These are phyloP conservation scores for Micractinium conductrix DNA, from an alignment of 139 green algal genomes.

Conservation along the genomic window DNA sequence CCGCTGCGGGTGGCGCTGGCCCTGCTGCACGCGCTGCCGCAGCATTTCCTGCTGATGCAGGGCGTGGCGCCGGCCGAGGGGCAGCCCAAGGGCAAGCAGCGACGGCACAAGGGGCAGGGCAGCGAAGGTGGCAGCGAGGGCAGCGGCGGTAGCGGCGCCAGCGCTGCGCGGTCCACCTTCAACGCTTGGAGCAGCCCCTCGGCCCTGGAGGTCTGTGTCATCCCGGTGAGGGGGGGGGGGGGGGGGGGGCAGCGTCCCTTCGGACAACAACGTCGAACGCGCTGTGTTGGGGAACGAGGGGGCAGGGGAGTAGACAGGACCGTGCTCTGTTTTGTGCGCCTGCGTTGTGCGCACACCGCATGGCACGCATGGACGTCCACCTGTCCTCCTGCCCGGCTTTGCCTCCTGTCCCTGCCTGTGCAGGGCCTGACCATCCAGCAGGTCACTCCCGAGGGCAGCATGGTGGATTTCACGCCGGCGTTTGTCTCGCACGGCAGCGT, in stretches of 20 bases:
- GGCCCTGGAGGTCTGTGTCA: neutral
- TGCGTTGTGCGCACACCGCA: neutral
- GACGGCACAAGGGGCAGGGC: neutral
- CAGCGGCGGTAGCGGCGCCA: neutral
- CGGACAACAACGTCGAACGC: no score
- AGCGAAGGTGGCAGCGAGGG: no score
- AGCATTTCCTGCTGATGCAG: constrained; percentile 37
- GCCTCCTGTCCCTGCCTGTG: neutral
- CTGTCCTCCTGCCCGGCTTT: neutral
- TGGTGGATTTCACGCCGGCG: constrained; percentile 19
- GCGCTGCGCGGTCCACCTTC: neutral
- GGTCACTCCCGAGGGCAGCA: neutral
- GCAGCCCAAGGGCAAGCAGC: neutral
- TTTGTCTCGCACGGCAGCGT: constrained; percentile 20
- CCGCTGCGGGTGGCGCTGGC: constrained; percentile 28
- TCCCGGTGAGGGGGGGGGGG: neutral
- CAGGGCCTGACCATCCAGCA: constrained; percentile 26
- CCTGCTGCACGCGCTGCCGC: constrained; percentile 26
- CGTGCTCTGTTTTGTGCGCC: neutral
- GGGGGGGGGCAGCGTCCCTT: neutral
- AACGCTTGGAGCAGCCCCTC: neutral
- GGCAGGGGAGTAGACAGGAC: no score
- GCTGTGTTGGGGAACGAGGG: no score
- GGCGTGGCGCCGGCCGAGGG: neutral
- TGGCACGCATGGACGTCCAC: no score